A percentile compares a stretch with the other conserved stretches of the same genome.
Evolutionary conservation across 2,329 filamentous ascomycete genomes (phyloP).

Genomic region (Alternaria consortialis): DNA sequence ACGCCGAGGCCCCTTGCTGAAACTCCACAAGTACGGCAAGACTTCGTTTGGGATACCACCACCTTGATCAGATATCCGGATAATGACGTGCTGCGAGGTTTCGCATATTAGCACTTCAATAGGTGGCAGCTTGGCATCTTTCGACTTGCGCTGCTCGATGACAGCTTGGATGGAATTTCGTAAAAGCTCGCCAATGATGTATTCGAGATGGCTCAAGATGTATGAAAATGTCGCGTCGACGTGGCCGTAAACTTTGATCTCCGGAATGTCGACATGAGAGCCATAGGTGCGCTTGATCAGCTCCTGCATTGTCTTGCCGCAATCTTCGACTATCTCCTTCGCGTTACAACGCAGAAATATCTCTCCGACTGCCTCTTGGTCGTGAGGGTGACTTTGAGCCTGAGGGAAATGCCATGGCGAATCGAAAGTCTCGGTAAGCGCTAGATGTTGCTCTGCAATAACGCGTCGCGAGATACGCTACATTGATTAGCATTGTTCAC

Average conservation of each 20-base stretch:
- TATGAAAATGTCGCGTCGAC: constrained; percentile 93
- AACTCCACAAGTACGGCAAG: constrained; percentile 93
- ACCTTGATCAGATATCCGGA: constrained; percentile 93
- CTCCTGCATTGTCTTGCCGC: constrained; percentile 77
- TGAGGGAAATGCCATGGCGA: constrained; percentile 89
- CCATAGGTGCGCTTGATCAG: constrained; percentile 81
- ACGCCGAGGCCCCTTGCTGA: constrained; percentile 88
- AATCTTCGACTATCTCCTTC: constrained; percentile 85
- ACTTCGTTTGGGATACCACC: constrained; percentile 88
- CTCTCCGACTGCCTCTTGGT: constrained; percentile 89
- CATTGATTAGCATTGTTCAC: background rate
- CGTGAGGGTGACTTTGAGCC: constrained; percentile 65
- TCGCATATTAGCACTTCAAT: constrained; percentile 96
- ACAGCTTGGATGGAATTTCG: constrained; percentile 95
- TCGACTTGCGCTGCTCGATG: constrained; percentile 72
- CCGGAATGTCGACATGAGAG: constrained; percentile 74
- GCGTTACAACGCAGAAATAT: constrained; percentile 94
- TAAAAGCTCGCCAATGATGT: constrained; percentile 93
- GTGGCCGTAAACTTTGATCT: constrained; percentile 85
- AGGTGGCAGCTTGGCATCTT: constrained; percentile 69
- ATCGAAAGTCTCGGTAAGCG: constrained; percentile 92
- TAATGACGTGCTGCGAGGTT: constrained; percentile 92
- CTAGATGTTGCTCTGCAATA: constrained; percentile 96
- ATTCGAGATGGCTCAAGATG: constrained; percentile 94
- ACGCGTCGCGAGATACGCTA: constrained; percentile 93